Percentiles rank a stretch among this genome's conserved stretches.
Conservation (phyloP, 2,329 filamentous ascomycete species). For the Dactylonectria estremocensis region DNA sequence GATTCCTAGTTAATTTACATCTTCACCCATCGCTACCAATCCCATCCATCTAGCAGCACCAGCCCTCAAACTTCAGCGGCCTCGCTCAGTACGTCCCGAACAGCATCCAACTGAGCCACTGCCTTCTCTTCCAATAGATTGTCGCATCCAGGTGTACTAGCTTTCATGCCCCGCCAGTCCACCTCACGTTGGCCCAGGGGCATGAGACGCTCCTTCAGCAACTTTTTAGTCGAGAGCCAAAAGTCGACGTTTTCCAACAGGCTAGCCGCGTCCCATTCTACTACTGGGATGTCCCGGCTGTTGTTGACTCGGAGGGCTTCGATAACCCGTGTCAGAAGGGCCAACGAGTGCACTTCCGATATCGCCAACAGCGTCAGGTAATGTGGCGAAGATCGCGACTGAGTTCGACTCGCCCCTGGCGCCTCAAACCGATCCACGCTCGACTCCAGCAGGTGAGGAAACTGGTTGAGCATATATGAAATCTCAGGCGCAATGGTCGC, state of each 20-base stretch:
- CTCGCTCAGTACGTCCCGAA: slow-evolving; percentile 69
- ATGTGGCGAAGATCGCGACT: slow-evolving; percentile 64
- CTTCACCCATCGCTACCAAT: slow-evolving; percentile 33
- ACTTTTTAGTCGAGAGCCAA: slow-evolving; percentile 78
- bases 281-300: slow-evolving; percentile 78
- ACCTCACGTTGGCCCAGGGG: slow-evolving; percentile 81
- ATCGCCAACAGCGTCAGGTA: slow-evolving; percentile 81
- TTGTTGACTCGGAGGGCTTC: slow-evolving; percentile 76
- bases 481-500: slow-evolving; percentile 88
- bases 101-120: slow-evolving; percentile 76
- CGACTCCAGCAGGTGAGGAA: slow-evolving; percentile 82
- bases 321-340: slow-evolving; percentile 82
- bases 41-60: slow-evolving; percentile 24
- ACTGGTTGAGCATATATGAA: slow-evolving; percentile 89
- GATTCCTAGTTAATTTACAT: slow-evolving; percentile 45
- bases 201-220: slow-evolving; percentile 80
- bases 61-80: slow-evolving; percentile 58
- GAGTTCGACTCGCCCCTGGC: slow-evolving; percentile 68
- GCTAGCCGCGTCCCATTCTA: slow-evolving; percentile 81
- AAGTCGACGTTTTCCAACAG: slow-evolving; percentile 89
- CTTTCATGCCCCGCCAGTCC: slow-evolving; percentile 68
- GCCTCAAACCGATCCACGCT: slow-evolving; percentile 81
- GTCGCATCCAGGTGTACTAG: slow-evolving; percentile 60
- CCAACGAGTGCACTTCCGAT: slow-evolving; percentile 84
- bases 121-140: slow-evolving; percentile 84